These are phyloP conservation scores for Melanogaster broomeanus DNA, from an alignment of 768 basidiomycete species.

Conservation along the genomic window DNA sequence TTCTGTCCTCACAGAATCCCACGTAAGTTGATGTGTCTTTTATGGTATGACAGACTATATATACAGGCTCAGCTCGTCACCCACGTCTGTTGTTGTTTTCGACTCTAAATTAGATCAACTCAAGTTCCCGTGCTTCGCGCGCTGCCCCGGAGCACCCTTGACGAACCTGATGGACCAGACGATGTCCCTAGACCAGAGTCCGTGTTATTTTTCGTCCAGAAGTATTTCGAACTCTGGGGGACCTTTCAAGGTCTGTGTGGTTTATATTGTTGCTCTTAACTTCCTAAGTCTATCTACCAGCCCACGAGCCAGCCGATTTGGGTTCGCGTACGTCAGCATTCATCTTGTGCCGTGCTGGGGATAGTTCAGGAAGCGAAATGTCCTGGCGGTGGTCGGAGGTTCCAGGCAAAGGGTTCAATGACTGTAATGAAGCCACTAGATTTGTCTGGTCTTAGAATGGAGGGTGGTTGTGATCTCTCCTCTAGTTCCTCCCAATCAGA, in stretches of 20 bases:
- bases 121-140: slow-evolving; percentile 45
- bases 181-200: slow-evolving; percentile 33
- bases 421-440: background rate
- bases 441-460: background rate
- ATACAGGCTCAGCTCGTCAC: slow-evolving; percentile 15
- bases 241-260: slow-evolving; percentile 45
- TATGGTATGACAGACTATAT: background rate
- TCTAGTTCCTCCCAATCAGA: background rate
- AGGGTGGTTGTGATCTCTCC: background rate
- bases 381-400: slow-evolving; percentile 8
- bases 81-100: slow-evolving; percentile 51
- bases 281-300: slow-evolving; percentile 11
- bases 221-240: slow-evolving; percentile 57
- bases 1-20: slow-evolving; percentile 30
- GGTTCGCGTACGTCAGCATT: slow-evolving; percentile 5
- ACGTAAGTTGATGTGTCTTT: slow-evolving; percentile 17
- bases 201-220: slow-evolving; percentile 44
- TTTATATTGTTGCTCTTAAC: background rate
- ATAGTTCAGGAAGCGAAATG: background rate
- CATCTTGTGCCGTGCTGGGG: slow-evolving; percentile 12
- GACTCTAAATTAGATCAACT: slow-evolving; percentile 58
- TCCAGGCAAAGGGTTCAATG: background rate
- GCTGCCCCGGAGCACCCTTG: slow-evolving; percentile 13
- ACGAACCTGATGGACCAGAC: slow-evolving; percentile 19
- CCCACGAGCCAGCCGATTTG: slow-evolving; percentile 3